Base-by-base conservation (phyloP, 2,329 filamentous ascomycete species). In the Bipolaris bicolor region DNA sequence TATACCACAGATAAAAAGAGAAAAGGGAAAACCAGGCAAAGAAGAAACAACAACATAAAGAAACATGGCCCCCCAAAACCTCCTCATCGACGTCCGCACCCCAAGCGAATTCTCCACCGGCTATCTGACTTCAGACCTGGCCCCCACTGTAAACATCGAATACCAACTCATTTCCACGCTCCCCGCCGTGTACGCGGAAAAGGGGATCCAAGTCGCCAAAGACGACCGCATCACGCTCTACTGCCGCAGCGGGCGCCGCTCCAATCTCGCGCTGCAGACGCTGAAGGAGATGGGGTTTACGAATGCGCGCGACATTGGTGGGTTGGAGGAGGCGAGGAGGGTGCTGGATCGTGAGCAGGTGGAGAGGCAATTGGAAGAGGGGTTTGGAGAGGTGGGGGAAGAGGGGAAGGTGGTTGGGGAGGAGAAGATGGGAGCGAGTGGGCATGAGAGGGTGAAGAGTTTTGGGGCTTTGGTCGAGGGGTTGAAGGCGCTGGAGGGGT, bases 31-130 rank as follows among this genome's bases (percentile, higher is more conserved):
- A 36, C 24, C 26, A 29, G 9, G 9, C 5, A 29, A 29, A 29
- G 26, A 29, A 2, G 26, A 29, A 2, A 29, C 7, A 18, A 16
- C 3, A 7, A 18, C 1, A 39, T 3, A 18, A 6, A 36, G 26
- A 9, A 29, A 29, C 7, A 56, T 56, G 53, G 10, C 57, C 5
- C 53, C 55, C 1, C 57, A 65, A 57, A 31, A 66, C 33, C 63
- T 68, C 48, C 67, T 77, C 7, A 63, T 77, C 46, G 75, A 77
- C 51, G 75, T 77, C 18, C 75, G 75, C 53, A 70, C 70, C 7
- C 70, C 74, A n/a, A 49, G 49, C 39, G 75, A 77, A 60, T 76
- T 72, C 64, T 60, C 70, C 15, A 71, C 73, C 7, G 73, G 75
- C 46, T 52, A 58, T 9, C 69, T 76, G 18, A 59, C 64, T 16